Percentiles rank a stretch among this genome's conserved stretches.
These are phyloP conservation scores for Papilionanthe hybrid DNA, from an alignment of 116 monocot species.

Conservation along the genomic window DNA sequence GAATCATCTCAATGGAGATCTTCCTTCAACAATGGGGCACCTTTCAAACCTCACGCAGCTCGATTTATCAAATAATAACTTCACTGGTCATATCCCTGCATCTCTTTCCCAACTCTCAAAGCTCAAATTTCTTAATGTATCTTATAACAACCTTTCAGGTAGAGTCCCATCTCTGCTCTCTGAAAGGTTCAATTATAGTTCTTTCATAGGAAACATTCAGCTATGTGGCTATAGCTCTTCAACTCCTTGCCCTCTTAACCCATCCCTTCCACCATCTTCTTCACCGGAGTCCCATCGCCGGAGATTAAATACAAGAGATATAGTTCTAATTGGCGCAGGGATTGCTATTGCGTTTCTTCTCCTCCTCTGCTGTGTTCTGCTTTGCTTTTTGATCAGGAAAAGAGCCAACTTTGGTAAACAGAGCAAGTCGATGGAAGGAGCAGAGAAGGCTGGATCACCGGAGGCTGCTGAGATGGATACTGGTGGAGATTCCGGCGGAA, in stretches of 20 bases:
- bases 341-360: constrained; percentile 39
- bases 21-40: constrained; percentile 36
- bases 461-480: constrained; percentile 20
- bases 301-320: constrained; percentile 41
- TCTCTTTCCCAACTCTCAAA: constrained; percentile 34
- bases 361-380: constrained; percentile 49
- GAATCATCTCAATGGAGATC: constrained; percentile 23
- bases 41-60: constrained; percentile 25
- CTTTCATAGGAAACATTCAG: constrained; percentile 69
- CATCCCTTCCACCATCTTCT: neutral
- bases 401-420: constrained; percentile 13
- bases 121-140: constrained; percentile 56
- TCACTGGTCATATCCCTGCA: constrained; percentile 39
- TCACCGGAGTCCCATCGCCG: neutral
- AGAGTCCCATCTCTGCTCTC: constrained; percentile 46
- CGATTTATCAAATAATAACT: constrained; percentile 44
- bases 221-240: constrained; percentile 62
- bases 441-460: constrained; percentile 1
- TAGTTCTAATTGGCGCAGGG: constrained; percentile 47
- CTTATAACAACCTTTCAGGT: constrained; percentile 75
- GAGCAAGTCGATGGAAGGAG: constrained; percentile 21
- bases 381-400: constrained; percentile 46
- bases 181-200: constrained; percentile 49
- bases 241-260: constrained; percentile 30
- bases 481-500: constrained; percentile 38